phyloP scores from a whole-genome alignment of 371 early-diverging fungal genomes.

The Zychaea mexicana region DNA sequence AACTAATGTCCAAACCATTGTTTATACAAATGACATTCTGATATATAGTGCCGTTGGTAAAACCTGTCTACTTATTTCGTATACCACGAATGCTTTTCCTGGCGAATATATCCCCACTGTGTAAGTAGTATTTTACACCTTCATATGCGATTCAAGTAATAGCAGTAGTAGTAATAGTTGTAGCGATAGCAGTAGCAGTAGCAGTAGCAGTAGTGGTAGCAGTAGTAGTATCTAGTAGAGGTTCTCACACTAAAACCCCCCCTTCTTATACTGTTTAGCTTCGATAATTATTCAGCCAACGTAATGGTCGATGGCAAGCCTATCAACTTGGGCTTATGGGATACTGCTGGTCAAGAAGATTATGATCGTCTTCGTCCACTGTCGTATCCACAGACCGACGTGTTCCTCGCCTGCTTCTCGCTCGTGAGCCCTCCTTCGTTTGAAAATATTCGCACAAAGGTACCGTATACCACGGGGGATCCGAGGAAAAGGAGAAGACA shows the following conservation, averaged over 20 bases:
- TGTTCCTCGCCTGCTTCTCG: constrained; percentile 86
- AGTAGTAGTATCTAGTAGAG: no score
- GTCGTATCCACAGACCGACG: constrained; percentile 89
- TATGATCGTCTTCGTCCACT: constrained; percentile 96
- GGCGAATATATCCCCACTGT: constrained; percentile 79
- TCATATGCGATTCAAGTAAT: no score
- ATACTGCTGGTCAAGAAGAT: constrained; percentile 99
- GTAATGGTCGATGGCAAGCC: constrained; percentile 82
- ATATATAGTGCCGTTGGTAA: constrained; percentile 76
- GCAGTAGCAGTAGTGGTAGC: no score
- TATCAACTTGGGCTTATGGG: constrained; percentile 87
- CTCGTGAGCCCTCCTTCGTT: constrained; percentile 75
- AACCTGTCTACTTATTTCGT: constrained; percentile 77
- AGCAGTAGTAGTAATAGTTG: no score
- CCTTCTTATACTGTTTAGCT: constrained; percentile 27
- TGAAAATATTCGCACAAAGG: constrained; percentile 79
- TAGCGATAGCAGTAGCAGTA: no score
- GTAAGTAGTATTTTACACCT: no score
- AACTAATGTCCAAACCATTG: neutral
- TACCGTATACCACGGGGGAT: constrained; percentile 17
- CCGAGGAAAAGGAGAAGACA: neutral
- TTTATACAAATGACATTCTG: neutral
- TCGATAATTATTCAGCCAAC: constrained; percentile 84
- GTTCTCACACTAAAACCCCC: neutral
- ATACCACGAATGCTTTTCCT: constrained; percentile 82